phyloP scores from a whole-genome alignment of 2,329 filamentous ascomycete genomes.

The Calonectria henricotiae region DNA sequence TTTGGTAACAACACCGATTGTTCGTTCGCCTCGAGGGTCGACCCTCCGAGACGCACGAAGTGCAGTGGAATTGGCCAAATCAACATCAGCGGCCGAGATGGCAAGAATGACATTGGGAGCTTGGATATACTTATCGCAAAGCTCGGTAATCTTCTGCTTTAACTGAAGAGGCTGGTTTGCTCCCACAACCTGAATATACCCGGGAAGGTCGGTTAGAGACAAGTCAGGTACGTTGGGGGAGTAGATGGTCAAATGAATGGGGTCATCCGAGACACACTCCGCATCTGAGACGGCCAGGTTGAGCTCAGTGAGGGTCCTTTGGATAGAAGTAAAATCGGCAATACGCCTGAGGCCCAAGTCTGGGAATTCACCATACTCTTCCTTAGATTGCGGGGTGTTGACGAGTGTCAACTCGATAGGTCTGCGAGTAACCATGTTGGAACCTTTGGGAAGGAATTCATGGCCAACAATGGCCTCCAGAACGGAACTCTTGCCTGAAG shows the following conservation, averaged over 20 bases:
- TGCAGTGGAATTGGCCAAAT: conserved; percentile 96
- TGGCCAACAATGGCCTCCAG: conserved; percentile 97
- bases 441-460: conserved; percentile 97
- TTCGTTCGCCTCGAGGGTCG: conserved; percentile 94
- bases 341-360: conserved; percentile 91
- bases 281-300: conserved; percentile 93
- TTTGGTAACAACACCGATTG: conserved; percentile 98
- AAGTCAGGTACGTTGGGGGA: conserved; percentile 96
- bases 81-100: conserved; percentile 97
- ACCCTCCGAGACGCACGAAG: conserved; percentile 91
- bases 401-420: conserved; percentile 97
- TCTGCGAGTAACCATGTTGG: conserved; percentile 97
- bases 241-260: conserved; percentile 95
- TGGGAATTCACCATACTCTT: conserved; percentile 97
- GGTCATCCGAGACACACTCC: conserved; percentile 96
- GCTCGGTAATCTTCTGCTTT: conserved; percentile 95
- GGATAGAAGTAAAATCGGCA: conserved; percentile 92
- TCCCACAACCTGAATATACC: conserved; percentile 96
- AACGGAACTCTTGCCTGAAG: conserved; percentile 97
- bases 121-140: conserved; percentile 99
- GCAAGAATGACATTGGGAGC: conserved; percentile 96
- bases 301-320: conserved; percentile 93
- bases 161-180: conserved; percentile 91
- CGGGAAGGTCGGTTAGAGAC: conserved; percentile 95
- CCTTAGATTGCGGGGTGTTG: conserved; percentile 89